Evolutionary conservation across 805 yeast genomes (phyloP).

Genomic region (Cyberlindnera xylosilytica): DNA sequence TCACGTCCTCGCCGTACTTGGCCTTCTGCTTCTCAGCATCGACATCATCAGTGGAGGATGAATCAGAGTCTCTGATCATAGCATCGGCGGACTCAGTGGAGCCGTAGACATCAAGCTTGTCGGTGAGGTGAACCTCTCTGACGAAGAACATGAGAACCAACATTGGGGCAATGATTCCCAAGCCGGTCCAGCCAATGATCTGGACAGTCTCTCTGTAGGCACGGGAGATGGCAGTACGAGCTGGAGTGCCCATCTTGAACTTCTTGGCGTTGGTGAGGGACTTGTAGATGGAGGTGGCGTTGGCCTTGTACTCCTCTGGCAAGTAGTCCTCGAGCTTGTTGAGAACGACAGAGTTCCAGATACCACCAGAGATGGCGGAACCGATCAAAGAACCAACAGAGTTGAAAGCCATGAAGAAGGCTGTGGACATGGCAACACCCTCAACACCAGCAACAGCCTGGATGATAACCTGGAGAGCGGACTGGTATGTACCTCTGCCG

Average conservation of each 20-base stretch:
- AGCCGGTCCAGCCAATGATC: conserved; percentile 29
- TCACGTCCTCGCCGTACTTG: background rate
- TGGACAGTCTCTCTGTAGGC: conserved; percentile 32
- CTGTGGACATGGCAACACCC: conserved; percentile 32
- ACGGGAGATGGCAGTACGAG: conserved; percentile 28
- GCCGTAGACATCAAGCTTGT: conserved; percentile 22
- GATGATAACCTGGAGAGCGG: conserved; percentile 26
- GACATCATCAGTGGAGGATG: background rate
- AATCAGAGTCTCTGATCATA: conserved; percentile 3
- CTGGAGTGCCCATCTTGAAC: conserved; percentile 27
- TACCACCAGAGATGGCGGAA: conserved; percentile 28
- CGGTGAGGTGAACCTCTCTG: conserved; percentile 25
- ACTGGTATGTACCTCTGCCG: conserved; percentile 28
- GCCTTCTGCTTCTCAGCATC: background rate
- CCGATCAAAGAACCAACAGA: conserved; percentile 31
- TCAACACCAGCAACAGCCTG: conserved; percentile 29
- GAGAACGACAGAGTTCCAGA: conserved; percentile 28
- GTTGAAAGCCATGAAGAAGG: conserved; percentile 29
- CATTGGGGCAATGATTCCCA: conserved; percentile 29
- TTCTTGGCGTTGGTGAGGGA: conserved; percentile 24
- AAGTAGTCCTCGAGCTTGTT: conserved; percentile 21
- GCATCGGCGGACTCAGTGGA: conserved; percentile 17
- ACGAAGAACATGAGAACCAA: conserved; percentile 29
- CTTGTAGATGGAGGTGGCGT: conserved; percentile 27
- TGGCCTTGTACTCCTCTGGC: conserved; percentile 20